phyloP scores from a whole-genome alignment of 768 basidiomycete species.

The Boletus bicolor region DNA sequence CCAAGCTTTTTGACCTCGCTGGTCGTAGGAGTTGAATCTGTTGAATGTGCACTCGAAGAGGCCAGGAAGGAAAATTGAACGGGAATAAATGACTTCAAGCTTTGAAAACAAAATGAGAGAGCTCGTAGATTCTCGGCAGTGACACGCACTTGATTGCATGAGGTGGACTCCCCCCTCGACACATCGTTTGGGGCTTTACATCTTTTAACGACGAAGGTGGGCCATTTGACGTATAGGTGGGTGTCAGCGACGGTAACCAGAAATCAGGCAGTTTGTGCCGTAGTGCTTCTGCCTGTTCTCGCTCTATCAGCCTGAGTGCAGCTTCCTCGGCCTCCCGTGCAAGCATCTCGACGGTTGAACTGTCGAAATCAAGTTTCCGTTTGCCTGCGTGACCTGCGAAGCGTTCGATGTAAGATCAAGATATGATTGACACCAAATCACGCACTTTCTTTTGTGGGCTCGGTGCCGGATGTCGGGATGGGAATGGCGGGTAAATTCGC shows the following conservation, averaged over 20 bases:
- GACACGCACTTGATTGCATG: constrained; percentile 73
- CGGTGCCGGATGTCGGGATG: constrained; percentile 38
- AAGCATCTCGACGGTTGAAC: constrained; percentile 64
- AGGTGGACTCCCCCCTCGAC: constrained; percentile 73
- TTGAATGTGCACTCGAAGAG: constrained; percentile 37
- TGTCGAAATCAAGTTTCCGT: constrained; percentile 84
- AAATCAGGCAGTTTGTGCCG: constrained; percentile 93
- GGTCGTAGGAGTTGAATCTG: constrained; percentile 36
- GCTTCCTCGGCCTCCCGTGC: constrained; percentile 84
- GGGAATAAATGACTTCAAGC: constrained; percentile 78
- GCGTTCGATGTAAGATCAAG: background rate
- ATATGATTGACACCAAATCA: constrained; percentile 3
- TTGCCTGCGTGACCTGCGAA: constrained; percentile 58
- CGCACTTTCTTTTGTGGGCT: constrained; percentile 35
- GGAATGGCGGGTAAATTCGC: constrained; percentile 31
- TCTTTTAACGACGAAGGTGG: constrained; percentile 68
- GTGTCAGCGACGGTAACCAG: constrained; percentile 93
- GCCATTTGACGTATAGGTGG: constrained; percentile 64
- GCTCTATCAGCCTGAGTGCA: constrained; percentile 77
- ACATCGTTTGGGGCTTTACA: constrained; percentile 84
- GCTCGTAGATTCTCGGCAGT: background rate
- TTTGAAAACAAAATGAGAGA: constrained; percentile 29
- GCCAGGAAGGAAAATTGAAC: constrained; percentile 69
- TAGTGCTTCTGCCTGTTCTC: constrained; percentile 80
- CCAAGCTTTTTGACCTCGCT: constrained; percentile 42